phyloP scores from a whole-genome alignment of 148 eudicot species.

The Persicaria maculosa region DNA sequence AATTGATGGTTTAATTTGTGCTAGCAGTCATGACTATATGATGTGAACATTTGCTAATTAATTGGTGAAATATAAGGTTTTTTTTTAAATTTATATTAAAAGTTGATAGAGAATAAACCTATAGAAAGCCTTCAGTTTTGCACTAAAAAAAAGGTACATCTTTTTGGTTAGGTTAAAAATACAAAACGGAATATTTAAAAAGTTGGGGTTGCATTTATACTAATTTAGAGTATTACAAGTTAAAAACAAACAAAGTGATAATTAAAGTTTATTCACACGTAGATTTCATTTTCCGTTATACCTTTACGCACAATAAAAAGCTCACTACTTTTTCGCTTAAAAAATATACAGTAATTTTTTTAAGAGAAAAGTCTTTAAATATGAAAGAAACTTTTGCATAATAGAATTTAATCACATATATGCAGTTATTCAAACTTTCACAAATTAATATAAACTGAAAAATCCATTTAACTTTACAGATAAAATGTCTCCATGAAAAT shows the following conservation, averaged over 20 bases:
- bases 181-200: constrained; percentile 8
- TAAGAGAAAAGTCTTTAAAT: too few species aligned
- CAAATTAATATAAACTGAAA: too few species aligned
- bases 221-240: neutral
- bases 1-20: neutral
- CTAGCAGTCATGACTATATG: neutral
- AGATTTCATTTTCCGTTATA: neutral
- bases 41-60: neutral
- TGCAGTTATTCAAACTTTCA: too few species aligned
- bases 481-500: too few species aligned
- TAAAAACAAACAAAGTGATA: neutral
- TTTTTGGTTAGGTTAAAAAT: constrained; percentile 9
- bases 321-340: neutral
- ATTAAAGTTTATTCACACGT: neutral
- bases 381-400: too few species aligned
- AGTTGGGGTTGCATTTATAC: neutral
- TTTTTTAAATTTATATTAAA: neutral
- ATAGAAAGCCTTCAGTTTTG: neutral
- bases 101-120: neutral
- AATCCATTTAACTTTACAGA: too few species aligned
- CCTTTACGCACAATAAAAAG: neutral
- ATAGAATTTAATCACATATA: too few species aligned
- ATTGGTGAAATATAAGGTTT: constrained; percentile 9
- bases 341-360: too few species aligned
- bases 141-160: constrained; percentile 6